These are phyloP conservation scores for Pyronema domesticum DNA, from an alignment of 495 filamentous ascomycete genomes.

Conservation along the genomic window DNA sequence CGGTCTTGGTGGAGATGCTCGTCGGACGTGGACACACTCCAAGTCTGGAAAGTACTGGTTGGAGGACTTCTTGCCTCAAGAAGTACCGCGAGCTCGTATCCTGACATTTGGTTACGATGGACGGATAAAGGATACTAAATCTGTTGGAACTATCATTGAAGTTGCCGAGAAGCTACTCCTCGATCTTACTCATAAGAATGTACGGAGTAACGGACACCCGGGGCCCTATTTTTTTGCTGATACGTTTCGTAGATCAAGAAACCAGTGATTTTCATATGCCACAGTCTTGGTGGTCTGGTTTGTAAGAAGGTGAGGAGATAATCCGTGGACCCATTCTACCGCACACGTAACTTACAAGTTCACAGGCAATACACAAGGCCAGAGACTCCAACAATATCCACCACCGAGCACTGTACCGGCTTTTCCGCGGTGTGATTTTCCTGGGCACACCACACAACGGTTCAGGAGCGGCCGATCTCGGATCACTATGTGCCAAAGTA, in stretches of 20 bases:
- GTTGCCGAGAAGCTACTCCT: neutral
- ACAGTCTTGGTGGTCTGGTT: neutral
- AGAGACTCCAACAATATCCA: neutral
- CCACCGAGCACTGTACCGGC: neutral
- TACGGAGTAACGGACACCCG: neutral
- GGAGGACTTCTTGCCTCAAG: constrained; percentile 14
- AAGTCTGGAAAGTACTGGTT: constrained; percentile 12
- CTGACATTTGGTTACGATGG: constrained; percentile 20
- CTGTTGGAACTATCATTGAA: neutral
- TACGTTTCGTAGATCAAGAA: neutral
- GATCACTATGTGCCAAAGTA: neutral
- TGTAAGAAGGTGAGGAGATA: neutral
- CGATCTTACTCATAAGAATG: neutral
- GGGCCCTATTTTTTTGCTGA: too few relatives aligned
- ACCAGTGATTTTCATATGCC: neutral
- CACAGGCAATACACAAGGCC: neutral
- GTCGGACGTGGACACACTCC: neutral
- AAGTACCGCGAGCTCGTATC: constrained; percentile 14
- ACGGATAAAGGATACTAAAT: neutral
- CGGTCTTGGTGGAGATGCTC: neutral
- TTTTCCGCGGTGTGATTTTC: constrained; percentile 3
- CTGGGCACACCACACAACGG: constrained; percentile 12
- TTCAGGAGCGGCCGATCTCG: neutral
- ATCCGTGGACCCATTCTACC: too few relatives aligned
- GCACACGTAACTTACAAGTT: too few relatives aligned